These are phyloP conservation scores for Ajuga chamaepitys DNA, from an alignment of 257 asterid species.

Conservation along the genomic window DNA sequence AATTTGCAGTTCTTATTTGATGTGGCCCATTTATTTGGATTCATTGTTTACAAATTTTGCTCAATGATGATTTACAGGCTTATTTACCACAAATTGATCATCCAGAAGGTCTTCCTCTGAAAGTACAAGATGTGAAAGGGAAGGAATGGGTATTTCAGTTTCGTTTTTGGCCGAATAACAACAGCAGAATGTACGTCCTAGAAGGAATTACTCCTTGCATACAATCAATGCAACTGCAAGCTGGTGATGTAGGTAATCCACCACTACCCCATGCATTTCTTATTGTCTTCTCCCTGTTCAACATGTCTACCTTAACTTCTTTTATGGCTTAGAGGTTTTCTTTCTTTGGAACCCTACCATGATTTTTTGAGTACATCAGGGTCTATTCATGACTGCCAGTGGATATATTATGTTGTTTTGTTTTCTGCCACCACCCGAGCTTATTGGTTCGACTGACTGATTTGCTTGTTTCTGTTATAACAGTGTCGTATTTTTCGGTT, in stretches of 20 bases:
- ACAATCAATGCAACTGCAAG: slow-evolving; percentile 88
- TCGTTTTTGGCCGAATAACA: slow-evolving; percentile 96
- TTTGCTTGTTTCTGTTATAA: not conserved
- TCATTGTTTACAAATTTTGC: slow-evolving; percentile 15
- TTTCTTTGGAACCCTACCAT: not conserved
- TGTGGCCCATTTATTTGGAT: slow-evolving; percentile 1
- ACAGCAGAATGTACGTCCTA: slow-evolving; percentile 97
- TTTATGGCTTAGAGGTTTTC: slow-evolving; percentile 2
- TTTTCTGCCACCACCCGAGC: not conserved
- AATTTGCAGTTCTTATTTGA: slow-evolving; percentile 1
- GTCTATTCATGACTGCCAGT: not conserved
- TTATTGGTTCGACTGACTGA: slow-evolving; percentile 4
- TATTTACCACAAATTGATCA: slow-evolving; percentile 79
- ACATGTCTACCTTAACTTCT: slow-evolving; percentile 10
- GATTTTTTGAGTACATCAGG: not conserved
- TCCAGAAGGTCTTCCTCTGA: slow-evolving; percentile 85
- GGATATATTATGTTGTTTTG: not conserved
- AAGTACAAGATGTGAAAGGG: slow-evolving; percentile 76
- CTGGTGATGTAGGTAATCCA: slow-evolving; percentile 91
- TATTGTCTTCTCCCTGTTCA: not conserved
- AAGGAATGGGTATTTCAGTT: slow-evolving; percentile 91
- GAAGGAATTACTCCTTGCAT: slow-evolving; percentile 99
- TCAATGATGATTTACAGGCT: slow-evolving; percentile 47
- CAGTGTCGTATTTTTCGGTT: not conserved
- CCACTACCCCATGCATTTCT: slow-evolving; percentile 16